Base-by-base conservation (phyloP, 2,329 filamentous ascomycete genomes). In the Escovopsis weberi region DNA sequence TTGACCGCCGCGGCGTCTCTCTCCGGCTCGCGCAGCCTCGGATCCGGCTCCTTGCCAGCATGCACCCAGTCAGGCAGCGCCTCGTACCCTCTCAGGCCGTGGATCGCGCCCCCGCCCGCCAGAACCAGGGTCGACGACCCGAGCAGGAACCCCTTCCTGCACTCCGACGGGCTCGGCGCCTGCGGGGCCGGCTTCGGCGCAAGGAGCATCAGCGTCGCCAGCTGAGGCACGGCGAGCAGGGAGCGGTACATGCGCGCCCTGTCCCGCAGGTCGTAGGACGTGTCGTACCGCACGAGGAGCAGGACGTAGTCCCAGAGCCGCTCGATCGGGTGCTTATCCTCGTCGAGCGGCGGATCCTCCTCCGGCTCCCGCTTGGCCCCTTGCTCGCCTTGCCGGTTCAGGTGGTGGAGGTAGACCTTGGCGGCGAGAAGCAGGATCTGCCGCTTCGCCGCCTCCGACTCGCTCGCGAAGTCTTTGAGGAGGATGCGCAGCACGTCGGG, bases 141-240 rank as follows among this genome's bases (percentile, higher is more conserved):
- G 0, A 98, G 70, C 1, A 81, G 69, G 45, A 89, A 82, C 1
- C 78, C 80, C 49, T 80, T 85, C 32, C 88, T 75, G 3, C 75
- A 79, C 57, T 94, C 88, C 0, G 85, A 94, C 1, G 91, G 91
- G 45, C 85, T 94, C 0, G 87, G 87, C 0, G 84, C 82, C 47
- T 94, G 85, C 0, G 91, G 91, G 0, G 91, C 86, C 0, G 91
- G 89, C 58, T 98, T 98, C 0, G 91, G 88, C 0, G 91, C 91
- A 2, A 96, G 74, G 1, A 98, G 78, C 59, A 96, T 82, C 12
- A 98, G 70, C 1, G 83, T 87, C 3, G 91, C 91, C 12, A 98
- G 75, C 59, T 96, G 86, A 1, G 88, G 85, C 4, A 84, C 78
- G 4, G 78, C 73, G 2, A 98, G 75, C 1, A 98, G 75, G 1